A percentile compares a stretch with the other conserved stretches of the same genome.
phyloP scores from a whole-genome alignment of 192 early-diverging fungal genomes.

The Coemansia sp. region DNA sequence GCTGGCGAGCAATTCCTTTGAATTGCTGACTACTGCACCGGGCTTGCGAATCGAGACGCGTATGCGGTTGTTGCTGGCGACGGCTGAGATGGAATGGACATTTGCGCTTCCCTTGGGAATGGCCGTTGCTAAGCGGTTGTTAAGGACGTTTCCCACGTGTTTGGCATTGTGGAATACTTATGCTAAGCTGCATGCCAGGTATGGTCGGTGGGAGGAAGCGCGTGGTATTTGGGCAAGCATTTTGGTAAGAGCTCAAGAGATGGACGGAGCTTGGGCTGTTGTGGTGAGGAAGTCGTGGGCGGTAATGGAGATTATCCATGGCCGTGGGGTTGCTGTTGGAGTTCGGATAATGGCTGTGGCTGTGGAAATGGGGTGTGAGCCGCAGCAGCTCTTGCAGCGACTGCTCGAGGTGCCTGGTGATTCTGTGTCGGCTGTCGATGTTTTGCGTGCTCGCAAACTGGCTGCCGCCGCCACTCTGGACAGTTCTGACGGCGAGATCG shows the following conservation, averaged over 20 bases:
- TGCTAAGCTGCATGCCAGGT: constrained; percentile 37
- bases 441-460: constrained; percentile 5
- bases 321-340: constrained; percentile 13
- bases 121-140: constrained; percentile 4
- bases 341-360: constrained; percentile 9
- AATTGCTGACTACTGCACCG: not conserved
- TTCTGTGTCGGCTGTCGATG: not conserved
- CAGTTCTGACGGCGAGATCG: not conserved
- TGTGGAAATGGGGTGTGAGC: not conserved
- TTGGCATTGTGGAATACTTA: constrained; percentile 31
- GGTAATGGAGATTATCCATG: constrained; percentile 20
- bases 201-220: constrained; percentile 24
- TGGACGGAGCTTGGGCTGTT: constrained; percentile 13
- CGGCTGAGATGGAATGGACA: constrained; percentile 24
- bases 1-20: constrained; percentile 4
- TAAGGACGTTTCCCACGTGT: constrained; percentile 7
- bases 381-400: constrained; percentile 7
- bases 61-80: not conserved
- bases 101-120: constrained; percentile 7
- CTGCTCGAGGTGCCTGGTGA: not conserved
- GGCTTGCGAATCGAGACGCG: not conserved
- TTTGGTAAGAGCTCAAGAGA: not conserved
- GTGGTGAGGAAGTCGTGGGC: constrained; percentile 40
- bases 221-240: constrained; percentile 28
- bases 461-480: not conserved